A percentile compares a stretch with the other conserved stretches of the same genome.
phyloP scores from a whole-genome alignment of 768 basidiomycete genomes.

The Cystobasidiopsis lactophilus region DNA sequence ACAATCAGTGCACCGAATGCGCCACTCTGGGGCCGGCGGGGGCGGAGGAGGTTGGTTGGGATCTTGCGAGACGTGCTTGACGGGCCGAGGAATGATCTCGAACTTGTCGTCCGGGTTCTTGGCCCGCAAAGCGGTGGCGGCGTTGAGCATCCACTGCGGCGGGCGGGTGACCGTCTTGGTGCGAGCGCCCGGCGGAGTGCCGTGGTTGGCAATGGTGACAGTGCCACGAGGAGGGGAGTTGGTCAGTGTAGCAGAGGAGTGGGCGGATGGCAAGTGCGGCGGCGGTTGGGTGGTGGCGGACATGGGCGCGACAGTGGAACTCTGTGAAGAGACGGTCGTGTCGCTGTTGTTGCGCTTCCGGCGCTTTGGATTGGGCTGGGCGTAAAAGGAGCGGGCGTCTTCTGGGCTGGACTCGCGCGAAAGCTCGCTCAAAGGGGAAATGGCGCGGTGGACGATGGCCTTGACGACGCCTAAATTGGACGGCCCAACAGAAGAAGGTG shows the following conservation, averaged over 20 bases:
- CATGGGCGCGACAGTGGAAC: background rate
- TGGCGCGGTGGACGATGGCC: background rate
- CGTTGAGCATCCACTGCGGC: conserved; percentile 48
- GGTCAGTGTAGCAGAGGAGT: conserved; percentile 6
- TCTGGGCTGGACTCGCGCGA: background rate
- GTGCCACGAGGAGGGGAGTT: background rate
- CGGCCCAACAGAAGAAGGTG: conserved; percentile 4
- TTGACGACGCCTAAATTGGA: background rate
- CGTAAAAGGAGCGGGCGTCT: background rate
- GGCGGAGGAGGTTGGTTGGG: conserved; percentile 18
- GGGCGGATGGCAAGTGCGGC: conserved; percentile 1
- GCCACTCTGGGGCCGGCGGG: conserved; percentile 50
- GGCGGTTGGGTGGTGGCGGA: background rate
- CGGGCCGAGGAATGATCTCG: conserved; percentile 41
- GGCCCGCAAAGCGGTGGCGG: conserved; percentile 44
- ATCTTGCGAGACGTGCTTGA: conserved; percentile 29
- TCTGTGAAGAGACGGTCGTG: background rate
- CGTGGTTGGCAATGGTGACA: background rate
- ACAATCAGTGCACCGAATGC: conserved; percentile 73
- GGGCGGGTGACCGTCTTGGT: conserved; percentile 22
- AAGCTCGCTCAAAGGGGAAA: background rate
- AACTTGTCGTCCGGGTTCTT: conserved; percentile 66
- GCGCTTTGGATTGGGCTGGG: background rate
- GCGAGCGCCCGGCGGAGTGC: background rate
- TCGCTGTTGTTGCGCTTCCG: background rate